phyloP scores from a whole-genome alignment of 768 basidiomycete genomes.

The Chalciporus pseudorubinellus region DNA sequence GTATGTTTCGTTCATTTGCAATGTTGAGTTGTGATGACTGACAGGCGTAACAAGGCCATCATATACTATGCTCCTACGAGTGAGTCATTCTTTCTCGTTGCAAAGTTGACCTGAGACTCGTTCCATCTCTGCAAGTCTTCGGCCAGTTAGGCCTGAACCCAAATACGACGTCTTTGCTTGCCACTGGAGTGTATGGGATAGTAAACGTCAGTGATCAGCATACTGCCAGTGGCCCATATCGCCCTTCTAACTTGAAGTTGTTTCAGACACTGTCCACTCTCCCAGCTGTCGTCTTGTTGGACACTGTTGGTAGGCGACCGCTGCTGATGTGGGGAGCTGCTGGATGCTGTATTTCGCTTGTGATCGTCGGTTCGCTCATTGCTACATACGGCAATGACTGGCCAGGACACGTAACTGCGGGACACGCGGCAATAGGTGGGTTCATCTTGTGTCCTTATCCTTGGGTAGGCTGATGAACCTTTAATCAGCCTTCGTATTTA shows the following conservation, averaged over 20 bases:
- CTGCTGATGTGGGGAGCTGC: constrained; percentile 38
- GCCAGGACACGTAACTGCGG: constrained; percentile 27
- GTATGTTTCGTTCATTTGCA: constrained; percentile 13
- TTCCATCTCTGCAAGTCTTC: constrained; percentile 33
- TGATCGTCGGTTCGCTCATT: constrained; percentile 29
- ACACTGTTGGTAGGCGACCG: constrained; percentile 40
- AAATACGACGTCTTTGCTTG: constrained; percentile 40
- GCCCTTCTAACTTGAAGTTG: background rate
- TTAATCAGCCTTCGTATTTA: constrained; percentile 36
- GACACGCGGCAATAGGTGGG: constrained; percentile 29
- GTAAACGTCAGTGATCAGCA: constrained; percentile 22
- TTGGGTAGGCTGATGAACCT: constrained; percentile 12
- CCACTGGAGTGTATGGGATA: constrained; percentile 42
- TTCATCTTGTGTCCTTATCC: constrained; percentile 17
- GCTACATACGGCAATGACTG: constrained; percentile 30
- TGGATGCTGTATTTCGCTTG: constrained; percentile 31
- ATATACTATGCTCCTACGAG: constrained; percentile 24
- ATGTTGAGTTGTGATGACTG: constrained; percentile 3
- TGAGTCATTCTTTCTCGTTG: background rate
- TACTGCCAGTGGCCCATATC: background rate
- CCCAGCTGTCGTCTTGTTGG: constrained; percentile 36
- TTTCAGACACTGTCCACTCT: constrained; percentile 34
- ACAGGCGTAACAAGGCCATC: constrained; percentile 20
- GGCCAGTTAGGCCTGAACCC: constrained; percentile 39
- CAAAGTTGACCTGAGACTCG: constrained; percentile 3